Percentiles rank a stretch among this genome's conserved stretches.
Conservation (phyloP, 1,139 yeast species). For the Debaryomyces fabryi region DNA sequence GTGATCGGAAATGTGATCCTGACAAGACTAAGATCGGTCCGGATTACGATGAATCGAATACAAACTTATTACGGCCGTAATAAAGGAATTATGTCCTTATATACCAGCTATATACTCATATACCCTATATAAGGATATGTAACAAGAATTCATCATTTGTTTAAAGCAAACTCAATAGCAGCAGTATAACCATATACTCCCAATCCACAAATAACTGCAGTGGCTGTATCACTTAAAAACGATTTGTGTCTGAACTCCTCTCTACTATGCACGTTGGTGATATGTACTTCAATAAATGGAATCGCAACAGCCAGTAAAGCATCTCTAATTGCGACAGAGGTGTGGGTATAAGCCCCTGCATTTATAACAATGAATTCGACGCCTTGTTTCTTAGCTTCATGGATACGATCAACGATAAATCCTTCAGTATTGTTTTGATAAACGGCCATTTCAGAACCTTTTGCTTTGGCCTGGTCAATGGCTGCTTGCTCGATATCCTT, state of each 20-base stretch:
- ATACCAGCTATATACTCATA: background rate
- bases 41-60: background rate
- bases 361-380: constrained; percentile 47
- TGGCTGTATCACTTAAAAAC: constrained; percentile 50
- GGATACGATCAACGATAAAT: constrained; percentile 48
- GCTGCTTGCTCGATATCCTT: constrained; percentile 45
- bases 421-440: constrained; percentile 53
- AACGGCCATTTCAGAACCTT: constrained; percentile 33
- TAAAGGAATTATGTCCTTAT: background rate
- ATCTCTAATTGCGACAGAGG: constrained; percentile 53
- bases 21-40: background rate
- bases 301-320: constrained; percentile 50
- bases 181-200: constrained; percentile 55
- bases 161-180: constrained; percentile 45
- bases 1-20: background rate
- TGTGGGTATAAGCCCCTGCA: constrained; percentile 56
- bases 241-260: constrained; percentile 55
- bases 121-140: background rate
- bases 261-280: constrained; percentile 52
- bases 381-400: constrained; percentile 44
- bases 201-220: constrained; percentile 50
- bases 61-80: background rate
- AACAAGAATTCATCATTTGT: background rate
- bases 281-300: constrained; percentile 52
- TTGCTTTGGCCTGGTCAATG: constrained; percentile 33